These are phyloP conservation scores for Phytopythium oedochilum DNA, from an alignment of 352 stramenopile genomes.

Conservation along the genomic window DNA sequence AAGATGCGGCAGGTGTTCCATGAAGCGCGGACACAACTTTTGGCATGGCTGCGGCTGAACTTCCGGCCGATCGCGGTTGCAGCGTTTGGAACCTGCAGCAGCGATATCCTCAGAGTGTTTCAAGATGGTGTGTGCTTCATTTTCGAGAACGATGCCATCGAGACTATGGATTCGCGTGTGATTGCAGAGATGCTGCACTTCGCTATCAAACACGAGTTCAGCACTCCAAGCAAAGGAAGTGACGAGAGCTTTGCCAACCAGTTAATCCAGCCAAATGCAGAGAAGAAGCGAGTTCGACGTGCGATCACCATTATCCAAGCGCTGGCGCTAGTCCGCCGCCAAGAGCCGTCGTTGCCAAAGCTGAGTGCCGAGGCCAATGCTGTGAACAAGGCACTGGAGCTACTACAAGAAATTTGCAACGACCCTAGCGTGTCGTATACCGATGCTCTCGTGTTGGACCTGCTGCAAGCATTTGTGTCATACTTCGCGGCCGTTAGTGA, in stretches of 20 bases:
- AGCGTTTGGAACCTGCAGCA: not conserved
- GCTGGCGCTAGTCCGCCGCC: not conserved
- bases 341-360: not conserved
- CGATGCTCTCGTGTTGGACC: not conserved
- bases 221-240: not conserved
- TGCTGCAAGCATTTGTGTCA: not conserved
- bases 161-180: conserved; percentile 3
- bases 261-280: not conserved
- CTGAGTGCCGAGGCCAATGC: not conserved
- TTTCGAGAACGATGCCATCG: not conserved
- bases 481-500: not conserved
- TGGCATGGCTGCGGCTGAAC: conserved; percentile 10
- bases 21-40: not conserved
- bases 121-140: conserved; percentile 5
- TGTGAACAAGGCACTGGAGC: not conserved
- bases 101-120: not conserved
- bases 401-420: not conserved
- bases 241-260: not conserved
- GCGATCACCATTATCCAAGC: not conserved
- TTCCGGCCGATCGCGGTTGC: conserved; percentile 17
- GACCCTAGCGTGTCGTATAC: not conserved
- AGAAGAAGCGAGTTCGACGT: not conserved
- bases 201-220: conserved; percentile 14
- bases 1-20: not conserved
- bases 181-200: conserved; percentile 26